Evolutionary conservation across 495 filamentous ascomycete genomes (phyloP), one percentile per base, ranked within the genome.

Genomic region (Apiosordaria backusii): DNA sequence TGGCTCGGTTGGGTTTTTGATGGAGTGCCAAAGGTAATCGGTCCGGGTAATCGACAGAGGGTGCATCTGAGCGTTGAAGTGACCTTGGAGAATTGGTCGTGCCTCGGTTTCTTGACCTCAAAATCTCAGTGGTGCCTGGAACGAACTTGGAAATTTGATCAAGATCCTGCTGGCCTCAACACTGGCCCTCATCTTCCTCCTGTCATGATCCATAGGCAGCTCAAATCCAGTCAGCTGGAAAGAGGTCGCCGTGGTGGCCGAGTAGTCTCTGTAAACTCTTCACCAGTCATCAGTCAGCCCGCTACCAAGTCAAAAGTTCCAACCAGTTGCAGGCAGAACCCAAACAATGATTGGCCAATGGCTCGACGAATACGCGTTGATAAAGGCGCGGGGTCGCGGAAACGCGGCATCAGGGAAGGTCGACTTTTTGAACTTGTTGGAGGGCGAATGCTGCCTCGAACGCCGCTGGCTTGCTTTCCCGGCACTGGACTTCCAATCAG

Each of bases 341-440:
- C 10, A 23, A 55, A 23, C 35, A 45, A 7, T 55, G 52, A 55
- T 55, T 55, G 52, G 52, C 18, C 52, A 55, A 55, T 55, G 52
- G 52, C 52, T 55, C 52, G 22, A 23, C 52, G 52, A 55, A 55
- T 55, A 55, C 52, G 52, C 52, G 52, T 55, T 55, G n/a, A 21
- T 10, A 23, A 55, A 23, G 52, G 22, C 52, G 52, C 52, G 52
- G 52, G 52, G 52, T 55, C 22, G 22, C 52, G 52, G 18, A 23
- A 13, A 55, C 52, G 22, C n/a, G 22, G 52, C n/a, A 13, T 55
- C n/a, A n/a, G 10, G 19, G 50, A 53, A 53, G 16, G 50, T 53
- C 16, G 16, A 55, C 52, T 55, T 55, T 9, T 1, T 19, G 22
- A 23, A 55, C n/a, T n/a, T 55, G 52, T 55, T 55, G 52, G 52